Conservation (phyloP, 495 filamentous ascomycete species). For the Hyaloscypha bicolor region DNA sequence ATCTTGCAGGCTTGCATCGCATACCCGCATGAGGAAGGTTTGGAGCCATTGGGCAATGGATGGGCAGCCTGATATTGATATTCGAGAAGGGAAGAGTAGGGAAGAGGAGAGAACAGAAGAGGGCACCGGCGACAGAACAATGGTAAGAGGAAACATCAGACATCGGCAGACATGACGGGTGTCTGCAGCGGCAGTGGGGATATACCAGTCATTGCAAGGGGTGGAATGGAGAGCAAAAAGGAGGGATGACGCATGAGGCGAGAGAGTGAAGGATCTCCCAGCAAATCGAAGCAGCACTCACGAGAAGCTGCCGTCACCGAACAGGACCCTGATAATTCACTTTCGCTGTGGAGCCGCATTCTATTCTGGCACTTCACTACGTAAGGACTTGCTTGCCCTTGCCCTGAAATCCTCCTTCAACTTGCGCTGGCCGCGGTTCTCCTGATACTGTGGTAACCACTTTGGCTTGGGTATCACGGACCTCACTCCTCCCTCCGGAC, state of each 20-base stretch:
- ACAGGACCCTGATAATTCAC: not conserved
- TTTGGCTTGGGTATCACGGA: not conserved
- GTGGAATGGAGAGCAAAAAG: slow-evolving; percentile 6
- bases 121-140: not conserved
- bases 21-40: not conserved
- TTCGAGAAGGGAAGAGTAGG: not conserved
- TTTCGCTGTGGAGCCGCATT: not conserved
- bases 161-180: not conserved
- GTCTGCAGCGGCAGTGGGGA: not conserved
- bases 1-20: not conserved
- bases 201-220: not conserved
- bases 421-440: not conserved
- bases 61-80: not conserved
- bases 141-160: not conserved
- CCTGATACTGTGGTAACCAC: not conserved
- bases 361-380: not conserved
- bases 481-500: not conserved
- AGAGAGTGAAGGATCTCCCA: not conserved
- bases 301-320: not conserved
- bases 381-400: not conserved
- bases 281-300: not conserved
- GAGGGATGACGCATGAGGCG: slow-evolving; percentile 3
- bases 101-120: not conserved
- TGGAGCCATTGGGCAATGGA: not conserved
- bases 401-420: not conserved